phyloP scores from a whole-genome alignment of 208 protist genomes.

The Trypanosoma mega region DNA sequence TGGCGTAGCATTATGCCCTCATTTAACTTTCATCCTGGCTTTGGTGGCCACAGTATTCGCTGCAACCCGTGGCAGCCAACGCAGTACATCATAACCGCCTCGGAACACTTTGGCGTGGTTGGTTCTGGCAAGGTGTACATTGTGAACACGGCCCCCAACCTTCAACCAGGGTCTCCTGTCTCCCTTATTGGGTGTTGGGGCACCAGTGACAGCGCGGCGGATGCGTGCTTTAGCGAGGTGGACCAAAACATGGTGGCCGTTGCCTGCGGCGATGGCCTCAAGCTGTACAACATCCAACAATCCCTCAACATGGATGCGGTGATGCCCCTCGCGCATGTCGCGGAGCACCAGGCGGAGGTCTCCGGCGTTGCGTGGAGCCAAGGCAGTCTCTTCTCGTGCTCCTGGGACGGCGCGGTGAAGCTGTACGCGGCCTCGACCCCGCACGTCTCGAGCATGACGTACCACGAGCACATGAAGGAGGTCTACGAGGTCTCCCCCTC shows the following conservation, averaged over 20 bases:
- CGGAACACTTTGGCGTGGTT: conserved; percentile 86
- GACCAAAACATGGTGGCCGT: conserved; percentile 77
- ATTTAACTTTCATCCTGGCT: conserved; percentile 83
- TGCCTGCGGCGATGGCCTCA: conserved; percentile 86
- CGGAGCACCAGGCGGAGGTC: conserved; percentile 81
- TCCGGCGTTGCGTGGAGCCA: conserved; percentile 81
- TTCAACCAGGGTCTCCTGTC: conserved; percentile 50
- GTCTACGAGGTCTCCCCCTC: conserved; percentile 86
- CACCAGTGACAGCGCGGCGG: conserved; percentile 82
- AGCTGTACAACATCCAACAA: conserved; percentile 81
- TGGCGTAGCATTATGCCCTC: conserved; percentile 64
- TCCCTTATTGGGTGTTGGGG: conserved; percentile 77
- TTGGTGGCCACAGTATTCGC: conserved; percentile 78
- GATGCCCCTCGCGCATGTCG: conserved; percentile 72
- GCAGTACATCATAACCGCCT: conserved; percentile 70
- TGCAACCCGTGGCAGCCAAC: conserved; percentile 84
- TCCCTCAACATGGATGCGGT: conserved; percentile 73
- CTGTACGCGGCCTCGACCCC: conserved; percentile 74
- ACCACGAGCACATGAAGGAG: conserved; percentile 89
- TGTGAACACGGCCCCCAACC: conserved; percentile 60
- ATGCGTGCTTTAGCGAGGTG: conserved; percentile 83
- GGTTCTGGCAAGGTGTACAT: conserved; percentile 90
- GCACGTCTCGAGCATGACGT: conserved; percentile 55
- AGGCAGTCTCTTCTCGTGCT: conserved; percentile 75
- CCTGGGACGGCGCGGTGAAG: conserved; percentile 84